Conservation (phyloP, 202 grass and related monocot species). For the Thinopyrum obtusiflorum region DNA sequence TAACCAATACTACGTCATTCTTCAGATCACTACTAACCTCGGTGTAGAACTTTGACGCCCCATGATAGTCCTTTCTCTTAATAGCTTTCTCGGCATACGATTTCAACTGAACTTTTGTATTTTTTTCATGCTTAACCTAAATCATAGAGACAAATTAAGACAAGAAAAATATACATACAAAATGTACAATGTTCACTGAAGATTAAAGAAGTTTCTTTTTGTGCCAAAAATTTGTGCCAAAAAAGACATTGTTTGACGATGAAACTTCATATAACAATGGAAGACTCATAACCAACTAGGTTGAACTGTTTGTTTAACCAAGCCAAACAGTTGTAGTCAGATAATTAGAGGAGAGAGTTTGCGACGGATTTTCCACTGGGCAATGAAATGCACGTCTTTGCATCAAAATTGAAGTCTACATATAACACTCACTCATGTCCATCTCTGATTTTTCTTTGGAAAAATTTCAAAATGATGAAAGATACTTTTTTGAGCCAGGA, state of each 20-base stretch:
- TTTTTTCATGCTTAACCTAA: constrained; percentile 25
- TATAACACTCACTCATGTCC: too few relatives aligned
- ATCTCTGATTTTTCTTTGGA: too few relatives aligned
- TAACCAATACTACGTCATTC: neutral
- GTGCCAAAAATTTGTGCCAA: neutral
- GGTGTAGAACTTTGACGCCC: neutral
- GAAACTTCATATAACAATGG: neutral
- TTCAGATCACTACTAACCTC: neutral
- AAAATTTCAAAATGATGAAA: too few relatives aligned
- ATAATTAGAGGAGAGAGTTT: too few relatives aligned
- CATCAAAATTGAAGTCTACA: too few relatives aligned
- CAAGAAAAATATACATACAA: neutral
- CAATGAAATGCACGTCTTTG: too few relatives aligned
- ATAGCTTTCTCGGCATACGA: neutral
- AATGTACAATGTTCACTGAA: neutral
- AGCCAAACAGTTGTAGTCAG: neutral
- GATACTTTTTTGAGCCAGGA: too few relatives aligned
- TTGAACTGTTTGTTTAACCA: neutral
- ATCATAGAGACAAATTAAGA: neutral
- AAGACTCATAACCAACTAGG: neutral
- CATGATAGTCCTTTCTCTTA: neutral
- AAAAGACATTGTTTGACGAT: neutral
- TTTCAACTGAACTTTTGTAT: constrained; percentile 9
- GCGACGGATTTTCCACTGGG: too few relatives aligned
- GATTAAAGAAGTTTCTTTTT: neutral